Evolutionary conservation across 306 rosid species (phyloP).

Genomic region (Lathyrus tuberosus): DNA sequence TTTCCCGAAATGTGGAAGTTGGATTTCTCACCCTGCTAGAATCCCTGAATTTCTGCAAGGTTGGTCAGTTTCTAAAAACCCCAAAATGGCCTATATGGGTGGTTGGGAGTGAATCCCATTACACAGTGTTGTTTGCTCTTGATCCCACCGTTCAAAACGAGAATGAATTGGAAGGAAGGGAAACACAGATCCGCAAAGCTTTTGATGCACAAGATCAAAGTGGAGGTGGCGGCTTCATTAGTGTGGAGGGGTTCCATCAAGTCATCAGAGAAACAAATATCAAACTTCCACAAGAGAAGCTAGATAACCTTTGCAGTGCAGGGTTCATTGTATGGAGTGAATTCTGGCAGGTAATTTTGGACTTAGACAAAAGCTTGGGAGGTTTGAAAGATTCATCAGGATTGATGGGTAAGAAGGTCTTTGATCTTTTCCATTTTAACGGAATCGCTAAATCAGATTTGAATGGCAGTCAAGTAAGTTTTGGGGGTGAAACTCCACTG

Average conservation of each 20-base stretch:
- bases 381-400: conserved; percentile 96
- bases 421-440: conserved; percentile 88
- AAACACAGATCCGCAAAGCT: conserved; percentile 84
- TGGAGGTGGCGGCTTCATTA: conserved; percentile 96
- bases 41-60: conserved; percentile 90
- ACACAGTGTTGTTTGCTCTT: conserved; percentile 87
- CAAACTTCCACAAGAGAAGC: conserved; percentile 68
- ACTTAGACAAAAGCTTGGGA: conserved; percentile 82
- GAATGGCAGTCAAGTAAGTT: conserved; percentile 66
- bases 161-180: conserved; percentile 95
- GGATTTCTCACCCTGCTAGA: conserved; percentile 90
- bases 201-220: conserved; percentile 95
- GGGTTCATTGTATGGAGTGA: conserved; percentile 98
- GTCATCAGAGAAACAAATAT: conserved; percentile 72
- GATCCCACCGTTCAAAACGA: conserved; percentile 81
- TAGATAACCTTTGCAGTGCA: conserved; percentile 73
- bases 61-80: conserved; percentile 78
- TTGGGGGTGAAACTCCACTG: conserved; percentile 74
- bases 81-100: conserved; percentile 99
- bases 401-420: conserved; percentile 93
- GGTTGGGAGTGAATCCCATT: conserved; percentile 93
- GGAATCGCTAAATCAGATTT: conserved; percentile 96
- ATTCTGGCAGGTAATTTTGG: conserved; percentile 95
- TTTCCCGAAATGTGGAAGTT: conserved; percentile 80
- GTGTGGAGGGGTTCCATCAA: conserved; percentile 88